These are phyloP conservation scores for Plantago ovata DNA, from an alignment of 257 asterid species.

Conservation along the genomic window DNA sequence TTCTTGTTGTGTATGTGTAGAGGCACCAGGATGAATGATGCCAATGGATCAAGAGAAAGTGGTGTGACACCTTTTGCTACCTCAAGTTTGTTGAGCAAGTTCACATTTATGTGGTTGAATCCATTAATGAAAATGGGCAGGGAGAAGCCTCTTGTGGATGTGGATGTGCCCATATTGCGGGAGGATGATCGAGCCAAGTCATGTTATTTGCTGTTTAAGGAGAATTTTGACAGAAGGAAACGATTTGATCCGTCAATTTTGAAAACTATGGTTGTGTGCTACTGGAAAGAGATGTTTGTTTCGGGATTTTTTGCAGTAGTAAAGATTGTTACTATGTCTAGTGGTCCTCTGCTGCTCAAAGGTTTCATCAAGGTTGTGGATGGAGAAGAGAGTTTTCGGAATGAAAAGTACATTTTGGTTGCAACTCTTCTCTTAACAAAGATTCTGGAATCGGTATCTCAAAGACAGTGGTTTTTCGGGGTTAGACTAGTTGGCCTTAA, in stretches of 20 bases:
- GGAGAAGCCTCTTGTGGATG: conserved; percentile 65
- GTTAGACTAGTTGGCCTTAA: conserved; percentile 65
- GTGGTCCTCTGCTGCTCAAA: conserved; percentile 81
- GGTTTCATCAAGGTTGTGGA: conserved; percentile 79
- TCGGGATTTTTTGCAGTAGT: conserved; percentile 75
- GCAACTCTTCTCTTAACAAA: conserved; percentile 58
- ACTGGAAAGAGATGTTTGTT: conserved; percentile 47
- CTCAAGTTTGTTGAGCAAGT: conserved; percentile 48
- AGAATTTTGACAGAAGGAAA: conserved; percentile 35
- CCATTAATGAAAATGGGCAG: conserved; percentile 74
- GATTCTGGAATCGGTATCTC: conserved; percentile 68
- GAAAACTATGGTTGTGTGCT: conserved; percentile 53
- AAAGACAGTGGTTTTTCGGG: conserved; percentile 88
- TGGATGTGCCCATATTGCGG: conserved; percentile 65
- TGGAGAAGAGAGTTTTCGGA: conserved; percentile 49
- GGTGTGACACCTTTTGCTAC: conserved; percentile 51
- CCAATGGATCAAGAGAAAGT: conserved; percentile 26
- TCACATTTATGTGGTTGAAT: conserved; percentile 90
- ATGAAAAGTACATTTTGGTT: conserved; percentile 62
- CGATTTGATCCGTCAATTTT: conserved; percentile 38
- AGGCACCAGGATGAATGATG: conserved; percentile 31
- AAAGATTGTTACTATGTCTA: conserved; percentile 66
- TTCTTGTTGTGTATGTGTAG: conserved; percentile 54
- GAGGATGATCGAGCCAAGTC: conserved; percentile 67
- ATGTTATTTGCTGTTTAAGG: conserved; percentile 51